Conservation (phyloP, 768 basidiomycete genomes). For the Dendrothele bispora region DNA sequence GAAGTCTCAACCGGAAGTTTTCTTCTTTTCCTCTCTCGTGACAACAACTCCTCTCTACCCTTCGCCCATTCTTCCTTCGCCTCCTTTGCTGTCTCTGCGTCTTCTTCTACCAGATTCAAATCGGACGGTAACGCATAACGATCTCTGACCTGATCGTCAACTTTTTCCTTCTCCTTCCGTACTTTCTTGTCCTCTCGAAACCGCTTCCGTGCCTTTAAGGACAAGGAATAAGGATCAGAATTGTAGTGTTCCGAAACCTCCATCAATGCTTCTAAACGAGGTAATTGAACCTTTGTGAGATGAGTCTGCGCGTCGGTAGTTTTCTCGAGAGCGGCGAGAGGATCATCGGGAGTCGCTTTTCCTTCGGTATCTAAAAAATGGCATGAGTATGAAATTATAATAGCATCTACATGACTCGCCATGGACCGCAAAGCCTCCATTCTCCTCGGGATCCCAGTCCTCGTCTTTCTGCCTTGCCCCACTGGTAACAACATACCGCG, state of each 20-base stretch:
- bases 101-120: slow-evolving; percentile 65
- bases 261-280: slow-evolving; percentile 81
- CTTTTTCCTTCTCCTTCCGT: slow-evolving; percentile 62
- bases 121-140: slow-evolving; percentile 76
- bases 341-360: slow-evolving; percentile 65
- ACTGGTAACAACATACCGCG: slow-evolving; percentile 87
- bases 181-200: slow-evolving; percentile 89
- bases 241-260: slow-evolving; percentile 75
- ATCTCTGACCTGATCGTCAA: slow-evolving; percentile 71
- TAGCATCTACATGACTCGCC: slow-evolving; percentile 43
- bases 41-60: slow-evolving; percentile 47
- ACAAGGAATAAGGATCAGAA: slow-evolving; percentile 84
- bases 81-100: slow-evolving; percentile 54
- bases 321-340: slow-evolving; percentile 88
- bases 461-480: slow-evolving; percentile 95
- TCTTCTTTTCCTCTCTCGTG: slow-evolving; percentile 49
- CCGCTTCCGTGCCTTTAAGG: slow-evolving; percentile 68
- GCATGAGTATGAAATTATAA: not conserved
- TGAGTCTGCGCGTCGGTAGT: slow-evolving; percentile 74
- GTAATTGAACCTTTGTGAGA: slow-evolving; percentile 70
- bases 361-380: slow-evolving; percentile 63
- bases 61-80: slow-evolving; percentile 66
- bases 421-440: slow-evolving; percentile 88
- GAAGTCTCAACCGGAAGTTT: slow-evolving; percentile 33
- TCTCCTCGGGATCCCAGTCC: slow-evolving; percentile 96